Base-by-base conservation (phyloP, 1,284 basidiomycete genomes). In the Fomitopsis pinicola region DNA sequence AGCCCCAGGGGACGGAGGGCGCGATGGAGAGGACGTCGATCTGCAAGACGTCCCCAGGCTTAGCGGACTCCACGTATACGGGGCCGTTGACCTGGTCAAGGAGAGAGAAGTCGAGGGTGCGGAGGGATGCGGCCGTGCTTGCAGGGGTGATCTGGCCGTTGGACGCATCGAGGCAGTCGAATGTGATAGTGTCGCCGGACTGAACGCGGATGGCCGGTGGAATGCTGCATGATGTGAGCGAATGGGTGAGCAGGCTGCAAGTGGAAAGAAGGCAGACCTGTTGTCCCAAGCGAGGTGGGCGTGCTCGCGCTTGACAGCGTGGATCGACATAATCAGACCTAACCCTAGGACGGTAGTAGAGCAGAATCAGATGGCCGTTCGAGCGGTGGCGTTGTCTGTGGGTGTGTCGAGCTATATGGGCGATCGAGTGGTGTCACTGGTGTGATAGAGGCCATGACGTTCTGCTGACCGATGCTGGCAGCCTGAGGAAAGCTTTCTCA, bases 71-170 rank as follows among this genome's bases (percentile, higher is more conserved):
- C 62, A 87, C 73, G 69, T 77, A 81, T 35, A 86, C 74, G 0
- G 85, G 85, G 1, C 85, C 85, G 65, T 80, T 83, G 48, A 87
- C 84, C 73, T 83, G 83, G 66, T 82, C 82, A 30, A 84, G 76
- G 54, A 77, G 77, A 3, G 78, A 69, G 66, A 86, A 77, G 12
- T 78, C 73, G 58, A 85, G 71, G 0, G 76, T 67, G 7, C 69
- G 61, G 44, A 87, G 66, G 19, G 74, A 63, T 0, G 64, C 57
- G 3, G 69, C 62, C 17, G 77, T 80, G 14, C 82, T 82, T 5
- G 73, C 63, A n/a, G 77, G 66, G 0, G 75, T 80, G 61, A 87
- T 76, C 69, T 86, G 83, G 9, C 84, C 84, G 63, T 86, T 86
- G 19, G 84, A 85, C 0, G 80, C 84, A 65, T 87, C 85, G 33